These are phyloP conservation scores for Tuber borchii DNA, from an alignment of 495 filamentous ascomycete genomes.

Conservation along the genomic window DNA sequence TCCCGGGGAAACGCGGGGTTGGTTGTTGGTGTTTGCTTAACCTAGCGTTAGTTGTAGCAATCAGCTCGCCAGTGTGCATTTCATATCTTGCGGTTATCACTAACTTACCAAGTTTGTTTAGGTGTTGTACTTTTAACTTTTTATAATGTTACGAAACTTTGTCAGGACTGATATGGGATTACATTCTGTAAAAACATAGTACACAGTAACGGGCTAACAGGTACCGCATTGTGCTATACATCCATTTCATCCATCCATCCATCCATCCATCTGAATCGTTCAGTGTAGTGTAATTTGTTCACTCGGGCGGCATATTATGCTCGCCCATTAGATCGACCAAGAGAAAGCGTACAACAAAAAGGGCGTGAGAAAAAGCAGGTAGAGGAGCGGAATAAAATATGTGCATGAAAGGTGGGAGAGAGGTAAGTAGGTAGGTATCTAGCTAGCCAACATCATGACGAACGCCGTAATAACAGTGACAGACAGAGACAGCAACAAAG, in stretches of 20 bases:
- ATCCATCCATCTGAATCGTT: neutral
- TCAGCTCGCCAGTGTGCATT: neutral
- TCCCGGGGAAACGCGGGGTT: no score
- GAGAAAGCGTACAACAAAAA: neutral
- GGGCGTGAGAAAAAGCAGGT: neutral
- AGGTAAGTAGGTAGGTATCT: slow-evolving; percentile 1
- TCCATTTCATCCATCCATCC: neutral
- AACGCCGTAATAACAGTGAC: slow-evolving; percentile 1
- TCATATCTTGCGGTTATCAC: neutral
- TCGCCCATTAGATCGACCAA: neutral
- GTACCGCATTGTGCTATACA: neutral
- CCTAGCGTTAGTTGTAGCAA: neutral
- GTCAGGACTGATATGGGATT: neutral
- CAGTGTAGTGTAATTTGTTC: neutral
- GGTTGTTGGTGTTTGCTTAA: neutral
- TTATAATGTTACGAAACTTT: neutral
- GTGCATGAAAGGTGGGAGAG: neutral
- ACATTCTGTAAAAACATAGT: neutral
- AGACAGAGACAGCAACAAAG: neutral
- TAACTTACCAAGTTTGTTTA: neutral
- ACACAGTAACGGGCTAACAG: neutral
- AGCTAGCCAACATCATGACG: neutral
- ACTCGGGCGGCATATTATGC: neutral
- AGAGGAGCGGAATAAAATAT: neutral
- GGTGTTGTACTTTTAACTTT: neutral